A percentile compares a stretch with the other conserved stretches of the same genome.
Evolutionary conservation across 1,139 yeast genomes (phyloP).

Genomic region (Spencermartinsiella ligniputridi): DNA sequence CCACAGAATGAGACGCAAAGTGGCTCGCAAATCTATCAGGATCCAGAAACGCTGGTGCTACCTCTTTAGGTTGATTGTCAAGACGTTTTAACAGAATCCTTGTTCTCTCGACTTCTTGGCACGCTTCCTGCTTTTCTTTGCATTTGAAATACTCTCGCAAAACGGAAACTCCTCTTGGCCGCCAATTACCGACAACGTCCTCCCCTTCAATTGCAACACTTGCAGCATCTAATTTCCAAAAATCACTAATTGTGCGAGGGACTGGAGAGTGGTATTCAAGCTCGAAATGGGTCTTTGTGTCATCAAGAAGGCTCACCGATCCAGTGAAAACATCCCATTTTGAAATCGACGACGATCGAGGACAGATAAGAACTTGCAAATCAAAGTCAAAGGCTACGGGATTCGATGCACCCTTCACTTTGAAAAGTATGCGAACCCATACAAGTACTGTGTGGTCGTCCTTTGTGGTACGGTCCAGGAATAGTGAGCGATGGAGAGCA

Average conservation of each 20-base stretch:
- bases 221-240: slow-evolving; percentile 12
- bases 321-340: slow-evolving; percentile 16
- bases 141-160: slow-evolving; percentile 16
- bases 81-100: slow-evolving; percentile 2
- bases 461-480: slow-evolving; percentile 18
- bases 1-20: slow-evolving; percentile 6
- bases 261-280: slow-evolving; percentile 9
- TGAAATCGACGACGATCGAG: slow-evolving; percentile 12
- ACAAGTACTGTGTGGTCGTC: slow-evolving; percentile 13
- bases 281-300: slow-evolving; percentile 9
- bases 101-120: slow-evolving; percentile 1
- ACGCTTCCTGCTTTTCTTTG: slow-evolving; percentile 4
- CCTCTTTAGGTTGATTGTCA: background rate
- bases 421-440: slow-evolving; percentile 4
- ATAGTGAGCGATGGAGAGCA: slow-evolving; percentile 20
- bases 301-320: slow-evolving; percentile 5
- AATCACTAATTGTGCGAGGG: slow-evolving; percentile 16
- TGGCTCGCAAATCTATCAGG: slow-evolving; percentile 3
- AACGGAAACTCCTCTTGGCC: slow-evolving; percentile 20
- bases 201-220: slow-evolving; percentile 4
- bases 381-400: slow-evolving; percentile 8
- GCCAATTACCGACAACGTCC: slow-evolving; percentile 9
- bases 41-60: background rate
- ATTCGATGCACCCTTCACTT: background rate
- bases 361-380: slow-evolving; percentile 6